Evolutionary conservation across 2,329 filamentous ascomycete genomes (phyloP), one percentile per base, ranked within the genome.

Genomic region (Trichoderma polysporum): DNA sequence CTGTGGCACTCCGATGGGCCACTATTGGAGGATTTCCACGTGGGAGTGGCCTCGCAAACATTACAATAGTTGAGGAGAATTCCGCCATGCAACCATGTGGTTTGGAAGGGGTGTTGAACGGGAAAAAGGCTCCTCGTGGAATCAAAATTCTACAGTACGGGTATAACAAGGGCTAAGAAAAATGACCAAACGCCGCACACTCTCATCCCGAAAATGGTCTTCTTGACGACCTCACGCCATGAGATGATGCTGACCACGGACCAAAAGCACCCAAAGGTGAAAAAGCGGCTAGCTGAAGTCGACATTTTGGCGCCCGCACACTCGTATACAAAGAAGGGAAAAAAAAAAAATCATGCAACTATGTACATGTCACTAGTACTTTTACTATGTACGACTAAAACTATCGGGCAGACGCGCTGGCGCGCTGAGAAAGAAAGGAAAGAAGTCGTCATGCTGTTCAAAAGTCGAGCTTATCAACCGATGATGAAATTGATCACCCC

Each of bases 21-120:
- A 59, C 45, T 35, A 60, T 58, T 59, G 66, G 53, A n/a, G 53
- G 45, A 29, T 50, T 65, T 56, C 66, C 66, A 68, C 66, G 66
- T 68, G 66, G 66, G 17, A 49, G 54, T 59, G 45, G 60, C 66
- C 50, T 61, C 50, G 41, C 33, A 13, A 41, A 45, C 57, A 35
- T 50, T 57, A 39, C 50, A 67, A 33, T 22, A 41, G 47, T 19
- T 27, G 35, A 56, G 45, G 47, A 37, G 22, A 59, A 47, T 49
- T 64, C 47, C 60, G 25, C 53, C 54, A 53, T 56, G 47, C 45
- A 47, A 13, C 41, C 37, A 45, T 54, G 56, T 22, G 35, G 60
- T 35, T 35, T 12, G 53, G 25, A 10, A 15, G 12, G n/a, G n/a
- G 25, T 54, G 60, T 29, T 64, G 50, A 64, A 54, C 60, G 60